phyloP scores from a whole-genome alignment of 2,329 filamentous ascomycete species.

The Diplocarpon rosae region DNA sequence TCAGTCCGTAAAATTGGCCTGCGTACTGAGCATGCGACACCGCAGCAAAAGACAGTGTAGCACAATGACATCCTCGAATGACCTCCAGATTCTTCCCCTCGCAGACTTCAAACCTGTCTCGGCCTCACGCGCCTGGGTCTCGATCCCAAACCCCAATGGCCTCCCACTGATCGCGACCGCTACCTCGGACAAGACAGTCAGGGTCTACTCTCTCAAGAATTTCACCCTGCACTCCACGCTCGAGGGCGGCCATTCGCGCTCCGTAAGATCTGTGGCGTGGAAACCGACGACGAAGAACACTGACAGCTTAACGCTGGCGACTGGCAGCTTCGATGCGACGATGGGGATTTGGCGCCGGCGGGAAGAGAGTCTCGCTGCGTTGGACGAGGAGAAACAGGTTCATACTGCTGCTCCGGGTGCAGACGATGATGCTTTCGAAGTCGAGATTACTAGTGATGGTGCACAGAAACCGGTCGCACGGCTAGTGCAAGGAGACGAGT shows the following conservation, averaged over 20 bases:
- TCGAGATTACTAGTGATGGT: conserved; percentile 30
- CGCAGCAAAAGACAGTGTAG: too few species aligned
- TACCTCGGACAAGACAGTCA: conserved; percentile 75
- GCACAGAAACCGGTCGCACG: conserved; percentile 15
- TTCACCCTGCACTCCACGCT: conserved; percentile 71
- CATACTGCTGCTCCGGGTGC: conserved; percentile 21
- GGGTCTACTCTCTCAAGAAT: conserved; percentile 76
- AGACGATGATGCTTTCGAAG: conserved; percentile 30
- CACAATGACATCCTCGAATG: too few species aligned
- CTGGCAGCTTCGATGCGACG: conserved; percentile 86
- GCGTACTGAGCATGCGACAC: too few species aligned
- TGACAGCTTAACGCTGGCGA: conserved; percentile 68
- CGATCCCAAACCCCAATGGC: conserved; percentile 65
- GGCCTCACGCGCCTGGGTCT: conserved; percentile 71
- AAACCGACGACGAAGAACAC: conserved; percentile 56
- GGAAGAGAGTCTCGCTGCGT: conserved; percentile 16
- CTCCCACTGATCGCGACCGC: conserved; percentile 83
- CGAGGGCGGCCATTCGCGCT: conserved; percentile 80
- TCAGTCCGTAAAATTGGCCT: too few species aligned
- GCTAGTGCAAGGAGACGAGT: conserved; percentile 29
- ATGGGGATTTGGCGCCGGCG: conserved; percentile 73
- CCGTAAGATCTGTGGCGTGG: conserved; percentile 79
- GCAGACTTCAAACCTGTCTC: conserved; percentile 37
- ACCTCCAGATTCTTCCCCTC: conserved; percentile 11
- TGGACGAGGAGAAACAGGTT: conserved; percentile 26